Conservation (phyloP, 495 filamentous ascomycete genomes). For the Tricharina praecox region DNA sequence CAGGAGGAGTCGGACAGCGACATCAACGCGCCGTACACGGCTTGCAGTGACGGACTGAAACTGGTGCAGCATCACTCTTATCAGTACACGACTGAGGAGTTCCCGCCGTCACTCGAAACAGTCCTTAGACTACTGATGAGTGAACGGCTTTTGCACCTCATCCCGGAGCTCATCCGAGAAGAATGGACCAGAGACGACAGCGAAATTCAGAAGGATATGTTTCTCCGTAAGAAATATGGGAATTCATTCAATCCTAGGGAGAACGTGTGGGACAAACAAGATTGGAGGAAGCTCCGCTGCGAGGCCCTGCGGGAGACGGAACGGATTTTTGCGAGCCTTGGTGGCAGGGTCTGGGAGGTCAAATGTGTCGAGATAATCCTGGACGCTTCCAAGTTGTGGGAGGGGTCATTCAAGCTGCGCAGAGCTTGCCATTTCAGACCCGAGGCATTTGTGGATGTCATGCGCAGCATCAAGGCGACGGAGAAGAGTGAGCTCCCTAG, state of each 20-base stretch:
- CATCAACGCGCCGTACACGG: not conserved
- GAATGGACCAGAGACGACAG: constrained; percentile 16
- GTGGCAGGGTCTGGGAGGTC: constrained; percentile 6
- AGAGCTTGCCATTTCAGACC: constrained; percentile 15
- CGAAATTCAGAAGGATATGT: constrained; percentile 4
- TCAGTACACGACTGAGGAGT: constrained; percentile 9
- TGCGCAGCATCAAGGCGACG: not conserved
- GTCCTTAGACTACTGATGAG: not conserved
- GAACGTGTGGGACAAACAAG: not conserved
- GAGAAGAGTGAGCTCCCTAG: not conserved
- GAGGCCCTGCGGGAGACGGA: not conserved
- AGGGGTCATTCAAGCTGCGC: constrained; percentile 10
- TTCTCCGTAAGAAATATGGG: constrained; percentile 4
- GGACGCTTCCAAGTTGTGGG: constrained; percentile 12
- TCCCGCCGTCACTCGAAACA: constrained; percentile 7
- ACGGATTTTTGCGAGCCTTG: not conserved
- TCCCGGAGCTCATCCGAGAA: constrained; percentile 14
- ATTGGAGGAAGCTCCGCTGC: not conserved
- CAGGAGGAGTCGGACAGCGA: not conserved
- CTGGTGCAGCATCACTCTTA: constrained; percentile 15
- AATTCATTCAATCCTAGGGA: not conserved
- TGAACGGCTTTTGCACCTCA: constrained; percentile 6
- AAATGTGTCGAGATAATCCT: constrained; percentile 11
- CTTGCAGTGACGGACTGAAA: not conserved
- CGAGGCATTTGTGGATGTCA: constrained; percentile 7